Percentiles rank a stretch among this genome's conserved stretches.
Evolutionary conservation across 2,329 filamentous ascomycete species (phyloP).

Genomic region (Diaporthe eres): DNA sequence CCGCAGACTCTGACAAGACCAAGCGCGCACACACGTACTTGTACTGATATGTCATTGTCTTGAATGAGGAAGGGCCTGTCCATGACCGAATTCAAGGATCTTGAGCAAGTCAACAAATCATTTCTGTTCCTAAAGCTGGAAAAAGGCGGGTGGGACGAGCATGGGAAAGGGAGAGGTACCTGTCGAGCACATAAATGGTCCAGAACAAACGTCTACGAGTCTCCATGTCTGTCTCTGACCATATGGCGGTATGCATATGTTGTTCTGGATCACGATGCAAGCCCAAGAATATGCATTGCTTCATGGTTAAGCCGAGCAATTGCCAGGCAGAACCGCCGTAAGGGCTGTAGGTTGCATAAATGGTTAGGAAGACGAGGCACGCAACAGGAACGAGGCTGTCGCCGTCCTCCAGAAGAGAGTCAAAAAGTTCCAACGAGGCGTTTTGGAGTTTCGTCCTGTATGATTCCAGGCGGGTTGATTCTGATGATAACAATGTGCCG

Average conservation of each 20-base stretch:
- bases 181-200: neutral
- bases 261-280: slow-evolving; percentile 3
- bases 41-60: slow-evolving; percentile 8
- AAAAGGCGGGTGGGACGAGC: neutral
- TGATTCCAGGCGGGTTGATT: neutral
- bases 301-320: neutral
- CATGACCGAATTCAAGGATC: neutral
- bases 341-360: neutral
- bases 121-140: too few species aligned
- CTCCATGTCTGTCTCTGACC: neutral
- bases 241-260: slow-evolving; percentile 7
- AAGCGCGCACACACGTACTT: slow-evolving; percentile 1
- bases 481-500: neutral
- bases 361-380: neutral
- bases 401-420: neutral
- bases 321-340: slow-evolving; percentile 3
- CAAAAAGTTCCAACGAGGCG: neutral
- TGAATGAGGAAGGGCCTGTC: slow-evolving; percentile 6
- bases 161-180: neutral
- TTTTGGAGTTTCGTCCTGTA: neutral
- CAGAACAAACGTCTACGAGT: slow-evolving; percentile 10
- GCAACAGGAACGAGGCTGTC: neutral
- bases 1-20: too few species aligned
- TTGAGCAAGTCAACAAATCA: neutral
- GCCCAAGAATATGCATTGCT: neutral